Evolutionary conservation across 2,329 filamentous ascomycete genomes (phyloP).

Genomic region (Chrysoporthe deuterocubensis): DNA sequence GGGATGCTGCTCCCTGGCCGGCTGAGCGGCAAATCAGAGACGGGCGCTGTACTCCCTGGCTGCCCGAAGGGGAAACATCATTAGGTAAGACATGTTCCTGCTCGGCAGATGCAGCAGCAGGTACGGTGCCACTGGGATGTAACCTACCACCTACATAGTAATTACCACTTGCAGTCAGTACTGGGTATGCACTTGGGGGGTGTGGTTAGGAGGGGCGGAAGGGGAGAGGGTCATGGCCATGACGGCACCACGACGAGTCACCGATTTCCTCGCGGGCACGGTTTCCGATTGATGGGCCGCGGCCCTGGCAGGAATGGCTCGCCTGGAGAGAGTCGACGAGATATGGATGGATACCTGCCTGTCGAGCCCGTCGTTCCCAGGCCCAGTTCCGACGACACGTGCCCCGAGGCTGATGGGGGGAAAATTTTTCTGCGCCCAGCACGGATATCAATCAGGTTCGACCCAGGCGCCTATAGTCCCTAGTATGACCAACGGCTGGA

Average conservation of each 20-base stretch:
- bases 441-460: background rate
- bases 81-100: slow-evolving; percentile 1
- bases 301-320: background rate
- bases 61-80: slow-evolving; percentile 7
- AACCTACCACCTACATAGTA: too few species aligned
- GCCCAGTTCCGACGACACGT: background rate
- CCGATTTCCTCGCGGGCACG: background rate
- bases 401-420: background rate
- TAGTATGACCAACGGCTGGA: slow-evolving; percentile 18
- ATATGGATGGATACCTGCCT: too few species aligned
- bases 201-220: too few species aligned
- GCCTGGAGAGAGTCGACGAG: background rate
- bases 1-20: background rate
- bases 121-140: background rate
- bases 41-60: background rate
- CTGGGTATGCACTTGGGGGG: too few species aligned
- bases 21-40: slow-evolving; percentile 2
- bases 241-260: background rate
- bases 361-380: background rate
- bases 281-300: background rate
- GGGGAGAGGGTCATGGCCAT: background rate
- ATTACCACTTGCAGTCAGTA: too few species aligned
- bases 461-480: background rate
- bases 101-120: background rate
- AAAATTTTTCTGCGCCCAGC: background rate